phyloP scores from a whole-genome alignment of 371 early-diverging fungal species.

The Zopfochytrium polystomum region DNA sequence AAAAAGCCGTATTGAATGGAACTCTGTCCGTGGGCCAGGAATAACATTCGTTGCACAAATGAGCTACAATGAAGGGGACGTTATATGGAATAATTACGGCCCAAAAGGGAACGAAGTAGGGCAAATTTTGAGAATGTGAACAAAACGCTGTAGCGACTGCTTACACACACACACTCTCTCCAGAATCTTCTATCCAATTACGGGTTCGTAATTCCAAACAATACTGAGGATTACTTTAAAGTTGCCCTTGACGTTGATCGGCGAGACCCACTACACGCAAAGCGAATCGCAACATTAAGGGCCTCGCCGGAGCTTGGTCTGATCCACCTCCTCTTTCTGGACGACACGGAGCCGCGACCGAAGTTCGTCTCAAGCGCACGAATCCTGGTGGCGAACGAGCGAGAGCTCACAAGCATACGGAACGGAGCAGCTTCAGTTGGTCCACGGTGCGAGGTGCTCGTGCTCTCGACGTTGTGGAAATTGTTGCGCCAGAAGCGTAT shows the following conservation, averaged over 20 bases:
- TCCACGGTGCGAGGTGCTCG: not conserved
- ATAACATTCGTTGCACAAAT: constrained; percentile 36
- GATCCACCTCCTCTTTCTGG: constrained; percentile 36
- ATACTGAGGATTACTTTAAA: constrained; percentile 47
- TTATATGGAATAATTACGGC: constrained; percentile 45
- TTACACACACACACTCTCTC: too few relatives aligned
- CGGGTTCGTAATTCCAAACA: constrained; percentile 42
- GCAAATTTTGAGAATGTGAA: not conserved
- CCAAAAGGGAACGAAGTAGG: constrained; percentile 49
- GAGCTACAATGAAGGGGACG: constrained; percentile 16
- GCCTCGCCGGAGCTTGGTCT: constrained; percentile 5
- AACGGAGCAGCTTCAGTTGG: not conserved
- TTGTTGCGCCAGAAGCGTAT: not conserved
- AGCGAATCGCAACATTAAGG: constrained; percentile 3
- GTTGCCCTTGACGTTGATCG: constrained; percentile 29
- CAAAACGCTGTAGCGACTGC: too few relatives aligned
- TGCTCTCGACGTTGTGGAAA: not conserved
- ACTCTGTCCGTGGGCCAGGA: constrained; percentile 18
- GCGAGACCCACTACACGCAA: constrained; percentile 26
- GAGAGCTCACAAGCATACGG: not conserved
- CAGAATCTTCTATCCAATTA: constrained; percentile 47
- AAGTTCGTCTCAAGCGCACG: not conserved
- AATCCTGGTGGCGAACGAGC: not conserved
- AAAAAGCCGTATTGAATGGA: constrained; percentile 42
- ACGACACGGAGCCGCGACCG: constrained; percentile 17